A percentile compares a stretch with the other conserved stretches of the same genome.
Evolutionary conservation across 495 filamentous ascomycete genomes (phyloP).

Genomic region (Bryoglossum gracile): DNA sequence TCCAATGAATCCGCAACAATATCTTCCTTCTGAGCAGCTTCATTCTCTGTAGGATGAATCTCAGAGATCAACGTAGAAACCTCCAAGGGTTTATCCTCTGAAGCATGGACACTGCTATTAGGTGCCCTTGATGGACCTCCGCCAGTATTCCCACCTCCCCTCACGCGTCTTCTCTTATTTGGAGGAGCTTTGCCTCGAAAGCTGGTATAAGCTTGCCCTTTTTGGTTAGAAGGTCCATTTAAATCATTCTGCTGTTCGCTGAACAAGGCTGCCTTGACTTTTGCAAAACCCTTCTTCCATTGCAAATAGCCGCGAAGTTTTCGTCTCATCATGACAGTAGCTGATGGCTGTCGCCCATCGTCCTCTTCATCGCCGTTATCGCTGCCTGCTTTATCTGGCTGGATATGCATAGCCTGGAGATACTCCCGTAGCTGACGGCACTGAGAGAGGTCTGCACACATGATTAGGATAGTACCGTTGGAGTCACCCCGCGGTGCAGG

Average conservation of each 20-base stretch:
- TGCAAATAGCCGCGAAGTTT: slow-evolving; percentile 81
- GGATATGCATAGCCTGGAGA: slow-evolving; percentile 83
- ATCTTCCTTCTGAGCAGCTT: slow-evolving; percentile 62
- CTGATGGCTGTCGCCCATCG: slow-evolving; percentile 54
- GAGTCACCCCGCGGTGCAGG: slow-evolving; percentile 70
- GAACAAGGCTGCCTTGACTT: slow-evolving; percentile 68
- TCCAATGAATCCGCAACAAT: slow-evolving; percentile 75
- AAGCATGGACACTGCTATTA: slow-evolving; percentile 62
- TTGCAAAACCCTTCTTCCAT: slow-evolving; percentile 87
- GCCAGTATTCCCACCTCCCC: slow-evolving; percentile 63
- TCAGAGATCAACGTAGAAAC: slow-evolving; percentile 59
- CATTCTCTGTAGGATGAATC: slow-evolving; percentile 57
- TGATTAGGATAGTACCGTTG: slow-evolving; percentile 83
- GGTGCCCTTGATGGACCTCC: slow-evolving; percentile 48
- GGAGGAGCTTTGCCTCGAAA: slow-evolving; percentile 61
- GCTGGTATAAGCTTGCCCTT: slow-evolving; percentile 27
- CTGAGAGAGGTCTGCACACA: slow-evolving; percentile 86
- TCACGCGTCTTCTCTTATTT: slow-evolving; percentile 83
- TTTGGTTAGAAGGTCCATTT: slow-evolving; percentile 48
- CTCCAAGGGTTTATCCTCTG: slow-evolving; percentile 75
- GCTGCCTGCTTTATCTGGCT: slow-evolving; percentile 33
- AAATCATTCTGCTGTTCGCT: slow-evolving; percentile 74
- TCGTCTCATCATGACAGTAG: slow-evolving; percentile 79
- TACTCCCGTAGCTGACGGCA: slow-evolving; percentile 88
- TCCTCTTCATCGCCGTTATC: slow-evolving; percentile 38